Percentiles rank a stretch among this genome's conserved stretches.
phyloP scores from a whole-genome alignment of 2,329 filamentous ascomycete genomes.

The Colletotrichum tropicicola region DNA sequence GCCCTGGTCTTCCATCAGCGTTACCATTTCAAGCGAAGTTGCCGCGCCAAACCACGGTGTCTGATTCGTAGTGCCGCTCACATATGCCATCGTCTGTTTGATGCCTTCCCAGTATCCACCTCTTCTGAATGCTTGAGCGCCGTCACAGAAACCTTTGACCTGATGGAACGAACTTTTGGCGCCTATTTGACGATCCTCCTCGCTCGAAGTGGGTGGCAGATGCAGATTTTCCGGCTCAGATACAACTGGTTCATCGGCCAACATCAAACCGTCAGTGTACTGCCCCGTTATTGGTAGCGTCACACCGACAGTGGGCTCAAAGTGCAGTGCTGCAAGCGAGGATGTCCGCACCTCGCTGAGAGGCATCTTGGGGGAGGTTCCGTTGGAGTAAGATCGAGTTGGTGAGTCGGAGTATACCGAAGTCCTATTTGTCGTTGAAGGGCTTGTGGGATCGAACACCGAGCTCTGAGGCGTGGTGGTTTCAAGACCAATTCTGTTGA shows the following conservation, averaged over 20 bases:
- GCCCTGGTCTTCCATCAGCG: constrained; percentile 23
- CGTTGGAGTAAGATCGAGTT: not conserved
- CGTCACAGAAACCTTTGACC: constrained; percentile 48
- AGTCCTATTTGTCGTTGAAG: constrained; percentile 22
- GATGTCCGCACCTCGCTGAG: constrained; percentile 4
- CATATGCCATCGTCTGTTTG: constrained; percentile 35
- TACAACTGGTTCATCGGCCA: constrained; percentile 13
- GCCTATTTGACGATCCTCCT: constrained; percentile 36
- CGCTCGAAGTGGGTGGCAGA: not conserved
- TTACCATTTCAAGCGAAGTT: constrained; percentile 15
- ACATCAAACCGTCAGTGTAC: constrained; percentile 23
- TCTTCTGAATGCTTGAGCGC: constrained; percentile 45
- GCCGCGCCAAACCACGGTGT: not conserved
- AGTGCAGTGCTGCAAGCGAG: not conserved
- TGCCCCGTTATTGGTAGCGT: not conserved
- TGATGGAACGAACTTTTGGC: constrained; percentile 45
- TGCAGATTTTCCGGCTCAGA: not conserved
- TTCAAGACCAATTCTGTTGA: not conserved
- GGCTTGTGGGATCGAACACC: constrained; percentile 13
- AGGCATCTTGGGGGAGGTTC: not conserved
- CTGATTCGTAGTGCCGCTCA: constrained; percentile 33
- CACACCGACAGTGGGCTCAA: constrained; percentile 1
- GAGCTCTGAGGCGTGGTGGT: constrained; percentile 8
- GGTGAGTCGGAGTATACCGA: constrained; percentile 19
- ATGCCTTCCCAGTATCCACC: constrained; percentile 47